Percentiles rank a stretch among this genome's conserved stretches.
Evolutionary conservation across 345 rosid species (phyloP).

Genomic region (Lagerstroemia speciosa): DNA sequence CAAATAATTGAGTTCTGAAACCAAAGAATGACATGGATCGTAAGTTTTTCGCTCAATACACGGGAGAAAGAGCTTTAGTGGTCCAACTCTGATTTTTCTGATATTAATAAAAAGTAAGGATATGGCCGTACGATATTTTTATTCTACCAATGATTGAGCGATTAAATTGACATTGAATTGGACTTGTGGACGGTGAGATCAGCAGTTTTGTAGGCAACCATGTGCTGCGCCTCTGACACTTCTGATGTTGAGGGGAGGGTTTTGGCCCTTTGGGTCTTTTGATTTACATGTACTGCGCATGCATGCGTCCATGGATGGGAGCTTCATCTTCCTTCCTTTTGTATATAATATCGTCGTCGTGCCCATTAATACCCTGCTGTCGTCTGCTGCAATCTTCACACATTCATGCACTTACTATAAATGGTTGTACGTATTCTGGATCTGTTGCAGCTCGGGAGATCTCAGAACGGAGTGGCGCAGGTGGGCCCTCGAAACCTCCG

Average conservation of each 20-base stretch:
- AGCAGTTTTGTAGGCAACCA: background rate
- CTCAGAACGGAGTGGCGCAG: background rate
- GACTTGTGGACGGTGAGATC: background rate
- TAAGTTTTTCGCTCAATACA: too few species aligned
- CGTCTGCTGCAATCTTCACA: background rate
- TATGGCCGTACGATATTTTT: background rate
- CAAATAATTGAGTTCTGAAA: background rate
- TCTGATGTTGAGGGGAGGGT: background rate
- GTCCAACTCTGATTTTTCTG: too few species aligned
- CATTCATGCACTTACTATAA: background rate
- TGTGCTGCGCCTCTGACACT: conserved; percentile 3
- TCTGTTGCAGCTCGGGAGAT: background rate
- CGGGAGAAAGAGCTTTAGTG: too few species aligned
- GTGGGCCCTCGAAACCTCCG: background rate
- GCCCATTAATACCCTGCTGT: background rate
- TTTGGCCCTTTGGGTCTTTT: background rate
- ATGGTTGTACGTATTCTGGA: background rate
- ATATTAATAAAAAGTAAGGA: background rate
- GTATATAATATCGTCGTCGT: background rate
- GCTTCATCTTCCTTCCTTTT: background rate
- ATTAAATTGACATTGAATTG: background rate
- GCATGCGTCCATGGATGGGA: background rate
- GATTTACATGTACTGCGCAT: background rate
- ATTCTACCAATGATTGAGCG: background rate
- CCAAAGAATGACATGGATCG: background rate